phyloP scores from a whole-genome alignment of 768 basidiomycete genomes.

The Sutorius australiensis region DNA sequence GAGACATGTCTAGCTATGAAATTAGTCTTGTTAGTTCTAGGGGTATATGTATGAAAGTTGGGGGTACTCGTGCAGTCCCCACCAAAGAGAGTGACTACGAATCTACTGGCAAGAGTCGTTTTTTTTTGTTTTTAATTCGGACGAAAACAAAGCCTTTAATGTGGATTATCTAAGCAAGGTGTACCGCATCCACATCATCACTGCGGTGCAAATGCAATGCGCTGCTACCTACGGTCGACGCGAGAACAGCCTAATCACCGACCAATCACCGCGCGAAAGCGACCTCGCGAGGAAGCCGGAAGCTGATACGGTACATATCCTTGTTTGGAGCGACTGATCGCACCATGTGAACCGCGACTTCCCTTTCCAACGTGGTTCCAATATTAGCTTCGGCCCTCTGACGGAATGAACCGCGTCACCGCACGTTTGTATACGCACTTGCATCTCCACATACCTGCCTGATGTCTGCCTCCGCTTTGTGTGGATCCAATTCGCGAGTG shows the following conservation, averaged over 20 bases:
- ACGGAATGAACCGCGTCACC: conserved; percentile 18
- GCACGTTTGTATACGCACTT: not conserved
- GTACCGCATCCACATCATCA: conserved; percentile 31
- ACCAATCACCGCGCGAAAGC: conserved; percentile 30
- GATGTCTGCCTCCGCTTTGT: conserved; percentile 73
- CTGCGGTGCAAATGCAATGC: not conserved
- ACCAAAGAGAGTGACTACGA: conserved; percentile 9
- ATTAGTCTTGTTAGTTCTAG: conserved; percentile 30
- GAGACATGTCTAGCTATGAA: conserved; percentile 34
- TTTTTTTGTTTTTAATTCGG: conserved; percentile 5
- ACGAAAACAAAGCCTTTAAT: conserved; percentile 18
- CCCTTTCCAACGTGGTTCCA: conserved; percentile 48
- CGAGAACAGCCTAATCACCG: not conserved
- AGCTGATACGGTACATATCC: conserved; percentile 97
- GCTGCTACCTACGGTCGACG: not conserved
- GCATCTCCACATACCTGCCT: conserved; percentile 53
- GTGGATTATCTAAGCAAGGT: conserved; percentile 27
- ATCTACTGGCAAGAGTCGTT: conserved; percentile 4
- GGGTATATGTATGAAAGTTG: conserved; percentile 33
- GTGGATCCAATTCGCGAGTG: conserved; percentile 73
- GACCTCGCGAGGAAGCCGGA: conserved; percentile 56
- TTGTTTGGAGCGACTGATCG: conserved; percentile 94
- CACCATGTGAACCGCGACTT: conserved; percentile 65
- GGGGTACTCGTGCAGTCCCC: conserved; percentile 19
- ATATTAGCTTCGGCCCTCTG: conserved; percentile 74